Conservation (phyloP, 2,329 filamentous ascomycete genomes). For the Curvularia eragrostidis region DNA sequence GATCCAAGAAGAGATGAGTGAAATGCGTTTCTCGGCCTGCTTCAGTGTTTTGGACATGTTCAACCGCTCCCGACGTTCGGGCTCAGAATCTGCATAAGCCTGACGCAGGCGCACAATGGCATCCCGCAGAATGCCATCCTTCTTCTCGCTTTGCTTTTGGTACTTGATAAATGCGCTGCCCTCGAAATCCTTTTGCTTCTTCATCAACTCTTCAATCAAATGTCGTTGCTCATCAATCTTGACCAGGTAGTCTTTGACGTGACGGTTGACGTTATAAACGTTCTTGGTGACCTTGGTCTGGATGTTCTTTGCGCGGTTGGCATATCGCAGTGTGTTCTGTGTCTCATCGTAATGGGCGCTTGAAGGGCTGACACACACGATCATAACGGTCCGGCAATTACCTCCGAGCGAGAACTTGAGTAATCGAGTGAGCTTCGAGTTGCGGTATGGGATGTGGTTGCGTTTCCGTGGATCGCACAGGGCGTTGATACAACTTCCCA, state of each 20-base stretch:
- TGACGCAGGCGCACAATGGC: conserved; percentile 78
- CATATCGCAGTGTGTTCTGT: conserved; percentile 96
- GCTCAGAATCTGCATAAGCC: conserved; percentile 80
- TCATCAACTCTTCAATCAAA: conserved; percentile 94
- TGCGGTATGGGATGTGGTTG: conserved; percentile 95
- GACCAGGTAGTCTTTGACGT: conserved; percentile 98
- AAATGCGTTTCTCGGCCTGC: conserved; percentile 83
- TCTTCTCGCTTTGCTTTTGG: conserved; percentile 87
- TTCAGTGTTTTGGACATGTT: conserved; percentile 81
- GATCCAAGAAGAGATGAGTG: conserved; percentile 88
- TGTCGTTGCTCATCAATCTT: conserved; percentile 99
- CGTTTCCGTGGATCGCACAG: conserved; percentile 90
- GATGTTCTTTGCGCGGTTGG: conserved; percentile 98
- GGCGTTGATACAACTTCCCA: conserved; percentile 98
- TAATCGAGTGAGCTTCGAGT: conserved; percentile 93
- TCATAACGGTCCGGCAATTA: conserved; percentile 99
- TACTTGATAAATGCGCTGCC: conserved; percentile 84
- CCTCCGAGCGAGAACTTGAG: conserved; percentile 97
- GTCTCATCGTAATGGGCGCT: conserved; percentile 98
- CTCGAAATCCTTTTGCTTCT: conserved; percentile 89
- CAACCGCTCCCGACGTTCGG: conserved; percentile 80
- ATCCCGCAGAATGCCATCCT: conserved; percentile 76
- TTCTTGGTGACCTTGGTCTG: conserved; percentile 99
- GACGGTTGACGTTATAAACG: conserved; percentile 97
- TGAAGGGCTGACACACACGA: conserved; percentile 95